Base-by-base conservation (phyloP, 2,329 filamentous ascomycete genomes). In the Pyrenophora teres region DNA sequence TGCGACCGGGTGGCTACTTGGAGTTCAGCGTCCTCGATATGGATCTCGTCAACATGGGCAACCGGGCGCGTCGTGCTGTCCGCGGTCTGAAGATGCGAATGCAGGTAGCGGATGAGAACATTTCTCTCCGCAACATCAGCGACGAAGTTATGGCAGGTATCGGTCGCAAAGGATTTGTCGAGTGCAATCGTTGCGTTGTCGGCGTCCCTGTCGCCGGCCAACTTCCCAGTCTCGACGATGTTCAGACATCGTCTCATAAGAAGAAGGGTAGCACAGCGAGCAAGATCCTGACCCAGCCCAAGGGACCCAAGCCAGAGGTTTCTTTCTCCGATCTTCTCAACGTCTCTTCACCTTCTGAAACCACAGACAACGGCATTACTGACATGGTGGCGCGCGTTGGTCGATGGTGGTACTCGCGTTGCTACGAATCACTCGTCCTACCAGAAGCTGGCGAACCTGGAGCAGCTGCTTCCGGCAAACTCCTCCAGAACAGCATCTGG, bases 401-500 rank as follows among this genome's bases (percentile, higher is more conserved):
- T 2, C 83, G 94, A 37, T 97, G 93, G 91, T 99, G 94, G 94
- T 97, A 96, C 74, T 89, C 86, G 8, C 85, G 89, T 45, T 97
- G 93, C 78, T 97, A 97, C 71, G 93, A 97, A 74, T 84, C 82
- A 50, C 80, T 83, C 4, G 79, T 86, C 7, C 63, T 79, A 3
- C 68, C 70, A 6, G 68, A 70, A 49, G 66, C 63, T 15, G 67
- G 65, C 43, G 70, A 71, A 25, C 60, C 65, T 6, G 67, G 62
- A 21, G 65, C 61, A 7, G 63, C 69, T 42, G 70, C 79, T 42
- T 62, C 67, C 2, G 62, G 63, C 39, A 61, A 63, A 36, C 56
- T 72, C 1, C 76, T 78, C 40, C 77, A 78, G 39, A 83, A 74
- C 53, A 87, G 88, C 70, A 89, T 97, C 60, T 97, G 92, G 88